These are phyloP conservation scores for Sporisorium exsertum DNA, from an alignment of 1,284 basidiomycete genomes.

Conservation along the genomic window DNA sequence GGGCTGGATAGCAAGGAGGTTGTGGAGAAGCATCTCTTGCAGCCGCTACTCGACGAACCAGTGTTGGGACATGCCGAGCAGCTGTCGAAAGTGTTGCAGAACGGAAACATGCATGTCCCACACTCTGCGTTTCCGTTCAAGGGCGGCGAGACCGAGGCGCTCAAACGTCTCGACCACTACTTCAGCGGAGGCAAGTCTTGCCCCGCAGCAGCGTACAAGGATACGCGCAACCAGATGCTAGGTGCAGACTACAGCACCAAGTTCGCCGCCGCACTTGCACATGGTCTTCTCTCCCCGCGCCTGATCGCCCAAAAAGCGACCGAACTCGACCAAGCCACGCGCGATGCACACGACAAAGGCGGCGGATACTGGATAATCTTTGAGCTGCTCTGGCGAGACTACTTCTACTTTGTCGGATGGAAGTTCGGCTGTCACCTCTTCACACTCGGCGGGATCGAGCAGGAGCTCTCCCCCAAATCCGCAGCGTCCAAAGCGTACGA, in stretches of 20 bases:
- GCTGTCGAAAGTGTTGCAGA: slow-evolving; percentile 19
- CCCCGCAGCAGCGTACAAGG: slow-evolving; percentile 53
- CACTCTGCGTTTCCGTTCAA: slow-evolving; percentile 56
- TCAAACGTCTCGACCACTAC: slow-evolving; percentile 53
- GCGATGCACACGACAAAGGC: slow-evolving; percentile 14
- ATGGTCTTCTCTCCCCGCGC: slow-evolving; percentile 57
- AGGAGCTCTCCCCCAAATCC: slow-evolving; percentile 37
- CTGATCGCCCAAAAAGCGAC: slow-evolving; percentile 49
- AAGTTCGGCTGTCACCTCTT: slow-evolving; percentile 60
- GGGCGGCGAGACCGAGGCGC: slow-evolving; percentile 61
- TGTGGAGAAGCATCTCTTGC: slow-evolving; percentile 44
- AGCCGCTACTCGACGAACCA: slow-evolving; percentile 50
- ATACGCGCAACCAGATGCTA: slow-evolving; percentile 59
- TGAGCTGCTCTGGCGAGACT: slow-evolving; percentile 64
- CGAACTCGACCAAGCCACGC: slow-evolving; percentile 41
- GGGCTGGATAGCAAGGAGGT: slow-evolving; percentile 14
- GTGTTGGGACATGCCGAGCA: slow-evolving; percentile 37
- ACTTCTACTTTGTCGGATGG: slow-evolving; percentile 70
- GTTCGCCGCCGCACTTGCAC: slow-evolving; percentile 58
- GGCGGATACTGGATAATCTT: slow-evolving; percentile 66
- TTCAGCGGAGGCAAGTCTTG: slow-evolving; percentile 31
- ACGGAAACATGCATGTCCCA: slow-evolving; percentile 12
- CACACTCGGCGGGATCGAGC: slow-evolving; percentile 57
- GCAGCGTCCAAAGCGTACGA: slow-evolving; percentile 49
- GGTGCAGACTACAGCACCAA: slow-evolving; percentile 60